Evolutionary conservation across 495 filamentous ascomycete species (phyloP).

Genomic region (Sporormia fimetaria): DNA sequence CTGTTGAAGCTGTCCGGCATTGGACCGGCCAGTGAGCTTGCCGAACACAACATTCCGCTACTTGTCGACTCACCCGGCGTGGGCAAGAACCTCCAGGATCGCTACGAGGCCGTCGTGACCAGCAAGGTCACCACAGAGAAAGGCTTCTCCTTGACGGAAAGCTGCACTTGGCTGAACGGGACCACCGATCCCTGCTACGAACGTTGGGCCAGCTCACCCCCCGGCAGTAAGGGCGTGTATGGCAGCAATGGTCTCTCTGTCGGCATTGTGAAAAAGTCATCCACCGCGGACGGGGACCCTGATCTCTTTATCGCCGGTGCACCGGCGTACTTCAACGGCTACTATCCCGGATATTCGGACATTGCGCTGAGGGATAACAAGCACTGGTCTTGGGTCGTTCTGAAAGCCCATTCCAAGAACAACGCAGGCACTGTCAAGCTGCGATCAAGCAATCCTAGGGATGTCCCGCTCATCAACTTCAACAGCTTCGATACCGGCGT

Average conservation of each 20-base stretch:
- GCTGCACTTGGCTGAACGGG: slow-evolving; percentile 40
- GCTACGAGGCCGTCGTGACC: slow-evolving; percentile 45
- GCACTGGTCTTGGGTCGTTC: slow-evolving; percentile 30
- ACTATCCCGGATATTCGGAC: slow-evolving; percentile 36
- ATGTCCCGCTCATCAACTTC: slow-evolving; percentile 27
- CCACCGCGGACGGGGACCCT: slow-evolving; percentile 31
- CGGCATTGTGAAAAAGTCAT: slow-evolving; percentile 39
- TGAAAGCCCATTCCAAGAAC: slow-evolving; percentile 27
- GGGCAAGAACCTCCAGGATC: slow-evolving; percentile 57
- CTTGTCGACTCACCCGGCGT: slow-evolving; percentile 48
- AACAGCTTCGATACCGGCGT: slow-evolving; percentile 25
- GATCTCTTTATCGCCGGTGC: slow-evolving; percentile 46
- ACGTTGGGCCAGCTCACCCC: slow-evolving; percentile 33
- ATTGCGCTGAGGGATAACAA: slow-evolving; percentile 29
- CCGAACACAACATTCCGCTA: slow-evolving; percentile 39
- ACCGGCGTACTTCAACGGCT: slow-evolving; percentile 43
- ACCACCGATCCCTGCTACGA: slow-evolving; percentile 41
- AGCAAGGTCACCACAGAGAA: slow-evolving; percentile 29
- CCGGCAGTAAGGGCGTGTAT: slow-evolving; percentile 39
- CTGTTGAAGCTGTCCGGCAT: slow-evolving; percentile 54
- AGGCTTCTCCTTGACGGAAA: slow-evolving; percentile 35
- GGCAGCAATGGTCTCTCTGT: slow-evolving; percentile 39
- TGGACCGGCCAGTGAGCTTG: slow-evolving; percentile 41
- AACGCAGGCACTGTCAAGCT: slow-evolving; percentile 25
- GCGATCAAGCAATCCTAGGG: slow-evolving; percentile 18